These are phyloP conservation scores for Tetrahymena borealis DNA, from an alignment of 73 alveolate species.

Conservation along the genomic window DNA sequence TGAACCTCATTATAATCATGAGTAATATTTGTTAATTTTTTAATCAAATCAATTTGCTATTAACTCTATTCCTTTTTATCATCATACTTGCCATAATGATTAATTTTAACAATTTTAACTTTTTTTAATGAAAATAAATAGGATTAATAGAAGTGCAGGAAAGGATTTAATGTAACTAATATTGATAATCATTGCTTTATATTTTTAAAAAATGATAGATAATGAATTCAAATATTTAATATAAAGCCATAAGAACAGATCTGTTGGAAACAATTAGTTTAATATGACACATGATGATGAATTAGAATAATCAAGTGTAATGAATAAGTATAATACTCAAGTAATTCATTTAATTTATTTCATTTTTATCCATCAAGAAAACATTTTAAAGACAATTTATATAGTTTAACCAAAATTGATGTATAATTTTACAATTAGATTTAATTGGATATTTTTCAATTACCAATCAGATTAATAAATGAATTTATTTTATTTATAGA, in stretches of 20 bases:
- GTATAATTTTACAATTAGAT: no score
- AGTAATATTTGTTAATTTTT: not conserved
- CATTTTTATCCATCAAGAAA: not conserved
- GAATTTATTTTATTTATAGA: not conserved
- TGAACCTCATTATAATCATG: not conserved
- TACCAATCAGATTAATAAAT: no score
- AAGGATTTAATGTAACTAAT: not conserved
- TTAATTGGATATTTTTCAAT: no score
- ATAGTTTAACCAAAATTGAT: no score
- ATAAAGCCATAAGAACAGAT: not conserved
- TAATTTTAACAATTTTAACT: no score
- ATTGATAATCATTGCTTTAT: no score
- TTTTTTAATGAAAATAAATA: no score
- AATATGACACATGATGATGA: not conserved
- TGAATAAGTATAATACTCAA: not conserved
- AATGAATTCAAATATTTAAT: not conserved
- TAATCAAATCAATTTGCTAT: no score
- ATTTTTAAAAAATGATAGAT: no score
- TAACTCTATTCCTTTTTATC: no score
- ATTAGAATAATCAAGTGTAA: not conserved
- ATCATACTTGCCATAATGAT: no score
- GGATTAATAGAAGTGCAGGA: not conserved
- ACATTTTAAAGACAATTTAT: no score
- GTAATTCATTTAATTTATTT: not conserved
- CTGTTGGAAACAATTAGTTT: not conserved